Base-by-base conservation (phyloP, 2,329 filamentous ascomycete genomes). In the Fusarium sp. region DNA sequence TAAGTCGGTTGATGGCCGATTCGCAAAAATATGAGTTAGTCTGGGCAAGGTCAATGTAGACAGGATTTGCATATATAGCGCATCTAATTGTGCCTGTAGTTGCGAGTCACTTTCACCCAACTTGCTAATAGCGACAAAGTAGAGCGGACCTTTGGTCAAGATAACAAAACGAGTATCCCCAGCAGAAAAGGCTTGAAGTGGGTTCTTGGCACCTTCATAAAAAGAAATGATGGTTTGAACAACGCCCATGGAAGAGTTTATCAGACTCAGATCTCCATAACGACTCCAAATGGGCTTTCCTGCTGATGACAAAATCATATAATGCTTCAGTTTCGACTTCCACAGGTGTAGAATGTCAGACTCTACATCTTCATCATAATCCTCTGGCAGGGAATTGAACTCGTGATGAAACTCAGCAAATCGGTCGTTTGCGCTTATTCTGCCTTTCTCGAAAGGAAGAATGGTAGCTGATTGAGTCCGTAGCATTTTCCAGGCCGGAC, bases 201-300 rank as follows among this genome's bases (percentile, higher is more conserved):
- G 89, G 78, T 97, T 93, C 60, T 92, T 88, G 12, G 91, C 88
- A 48, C 91, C 91, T 79, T 97, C 92, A 78, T 97, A 98, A 79
- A 98, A 98, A 2, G 96, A 98, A 69, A 99, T 97, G 75, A 99
- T 95, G 45, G 96, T 99, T 80, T 98, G 96, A 4, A 98, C 91
- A 20, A 99, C 92, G 42, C 96, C 96, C 79, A 98, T 95, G 75
- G 96, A 98, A 54, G 93, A 92, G 75, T 97, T 97, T 78, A 98
- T 94, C 45, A 98, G 85, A 59, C 92, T 90, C 72, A 97, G 88
- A 74, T 98, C 94, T 42, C 97, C 96, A 79, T 99, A 95, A 52
- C 97, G 89, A 77, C 94, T 98, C 86, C 95, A 99, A 52, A 99
- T 97, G 14, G 96, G 97, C 80, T 99, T 99, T 23, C 96, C 96